Conservation (phyloP, 148 eudicot genomes). For the Rhododendron vialii region DNA sequence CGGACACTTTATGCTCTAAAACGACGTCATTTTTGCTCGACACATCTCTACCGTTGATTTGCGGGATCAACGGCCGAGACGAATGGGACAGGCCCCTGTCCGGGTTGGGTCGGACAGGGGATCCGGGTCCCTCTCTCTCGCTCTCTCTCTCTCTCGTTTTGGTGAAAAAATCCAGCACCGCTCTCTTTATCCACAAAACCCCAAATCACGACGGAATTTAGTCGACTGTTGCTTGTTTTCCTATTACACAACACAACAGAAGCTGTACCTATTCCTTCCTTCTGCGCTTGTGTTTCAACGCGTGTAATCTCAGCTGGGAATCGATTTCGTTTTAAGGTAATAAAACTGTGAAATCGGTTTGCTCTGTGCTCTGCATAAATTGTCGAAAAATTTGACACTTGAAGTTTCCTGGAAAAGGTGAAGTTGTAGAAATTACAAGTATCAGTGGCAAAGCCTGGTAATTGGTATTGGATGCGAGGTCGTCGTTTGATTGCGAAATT, state of each 20-base stretch:
- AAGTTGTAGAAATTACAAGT: not conserved
- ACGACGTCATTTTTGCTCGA: too few relatives aligned
- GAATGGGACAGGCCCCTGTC: too few relatives aligned
- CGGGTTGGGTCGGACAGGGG: too few relatives aligned
- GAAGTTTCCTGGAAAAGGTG: not conserved
- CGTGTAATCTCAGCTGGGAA: not conserved
- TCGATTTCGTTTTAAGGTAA: not conserved
- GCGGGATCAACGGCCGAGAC: too few relatives aligned
- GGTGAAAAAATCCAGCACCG: too few relatives aligned
- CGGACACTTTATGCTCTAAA: too few relatives aligned
- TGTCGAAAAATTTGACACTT: not conserved
- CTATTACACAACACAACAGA: not conserved
- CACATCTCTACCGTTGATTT: too few relatives aligned
- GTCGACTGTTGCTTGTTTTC: not conserved
- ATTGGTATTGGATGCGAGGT: not conserved
- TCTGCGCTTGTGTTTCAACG: not conserved
- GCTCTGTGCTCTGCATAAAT: not conserved
- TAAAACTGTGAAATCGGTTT: not conserved
- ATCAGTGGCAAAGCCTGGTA: not conserved
- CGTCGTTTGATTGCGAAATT: not conserved
- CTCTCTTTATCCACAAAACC: not conserved
- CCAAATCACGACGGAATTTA: not conserved
- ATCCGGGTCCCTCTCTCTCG: too few relatives aligned
- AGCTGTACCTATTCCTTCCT: not conserved
- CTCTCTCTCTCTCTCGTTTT: too few relatives aligned